Evolutionary conservation across 1,284 basidiomycete species (phyloP).

Genomic region (Trichosporon sp.): DNA sequence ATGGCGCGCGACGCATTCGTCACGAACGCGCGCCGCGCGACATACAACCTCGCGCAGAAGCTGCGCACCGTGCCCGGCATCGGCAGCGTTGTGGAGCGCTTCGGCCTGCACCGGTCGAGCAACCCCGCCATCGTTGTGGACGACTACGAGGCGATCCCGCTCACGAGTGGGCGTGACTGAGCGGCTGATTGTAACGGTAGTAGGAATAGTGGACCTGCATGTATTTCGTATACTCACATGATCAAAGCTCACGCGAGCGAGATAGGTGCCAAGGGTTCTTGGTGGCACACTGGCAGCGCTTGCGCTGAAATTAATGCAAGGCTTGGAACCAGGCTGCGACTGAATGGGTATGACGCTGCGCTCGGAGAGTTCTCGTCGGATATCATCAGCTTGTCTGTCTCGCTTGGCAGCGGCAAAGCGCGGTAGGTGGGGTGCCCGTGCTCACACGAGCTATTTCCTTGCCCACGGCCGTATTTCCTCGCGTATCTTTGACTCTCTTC

Average conservation of each 20-base stretch:
- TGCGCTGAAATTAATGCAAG: background rate
- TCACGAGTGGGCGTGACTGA: conserved; percentile 18
- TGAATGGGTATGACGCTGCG: too few species aligned
- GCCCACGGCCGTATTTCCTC: background rate
- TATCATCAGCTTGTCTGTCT: too few species aligned
- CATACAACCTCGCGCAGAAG: conserved; percentile 25
- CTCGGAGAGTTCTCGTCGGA: too few species aligned
- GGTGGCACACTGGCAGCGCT: too few species aligned
- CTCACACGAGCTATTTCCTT: background rate
- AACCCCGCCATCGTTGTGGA: conserved; percentile 26
- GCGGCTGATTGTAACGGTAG: background rate
- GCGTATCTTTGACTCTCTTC: background rate
- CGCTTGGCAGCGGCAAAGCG: too few species aligned
- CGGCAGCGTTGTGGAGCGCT: conserved; percentile 33
- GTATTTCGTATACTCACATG: background rate
- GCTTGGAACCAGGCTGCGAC: too few species aligned
- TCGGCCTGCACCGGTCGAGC: conserved; percentile 34
- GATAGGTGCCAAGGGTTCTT: too few species aligned
- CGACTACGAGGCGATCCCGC: conserved; percentile 50
- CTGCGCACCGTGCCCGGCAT: conserved; percentile 30
- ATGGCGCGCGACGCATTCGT: background rate
- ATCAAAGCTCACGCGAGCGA: too few species aligned
- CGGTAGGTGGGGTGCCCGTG: too few species aligned
- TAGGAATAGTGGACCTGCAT: background rate
- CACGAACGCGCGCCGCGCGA: conserved; percentile 32